phyloP scores from a whole-genome alignment of 768 basidiomycete genomes.

The Lactifluus rugatus region DNA sequence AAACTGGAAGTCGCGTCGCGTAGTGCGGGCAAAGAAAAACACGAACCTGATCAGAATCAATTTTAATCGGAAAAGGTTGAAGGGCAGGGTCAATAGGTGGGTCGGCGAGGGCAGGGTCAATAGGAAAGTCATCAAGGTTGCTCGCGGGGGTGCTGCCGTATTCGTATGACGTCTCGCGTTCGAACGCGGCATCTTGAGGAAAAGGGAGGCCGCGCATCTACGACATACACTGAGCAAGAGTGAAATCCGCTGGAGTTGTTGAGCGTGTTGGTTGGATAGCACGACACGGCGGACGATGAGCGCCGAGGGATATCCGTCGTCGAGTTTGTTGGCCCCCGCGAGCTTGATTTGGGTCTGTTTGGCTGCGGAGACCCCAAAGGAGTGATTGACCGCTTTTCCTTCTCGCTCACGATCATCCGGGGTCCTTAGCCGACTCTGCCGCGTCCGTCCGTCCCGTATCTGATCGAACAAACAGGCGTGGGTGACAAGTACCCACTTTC shows the following conservation, averaged over 20 bases:
- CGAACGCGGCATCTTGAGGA: slow-evolving; percentile 36
- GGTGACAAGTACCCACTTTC: no score
- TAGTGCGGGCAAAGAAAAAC: slow-evolving; percentile 7
- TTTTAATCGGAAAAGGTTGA: slow-evolving; percentile 24
- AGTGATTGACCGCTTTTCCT: not conserved
- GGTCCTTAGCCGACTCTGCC: slow-evolving; percentile 5
- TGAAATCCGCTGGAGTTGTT: not conserved
- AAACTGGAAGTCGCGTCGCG: slow-evolving; percentile 18
- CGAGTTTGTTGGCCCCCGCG: slow-evolving; percentile 17
- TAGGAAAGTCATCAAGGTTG: slow-evolving; percentile 55
- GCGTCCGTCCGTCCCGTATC: no score
- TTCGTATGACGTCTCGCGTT: slow-evolving; percentile 51
- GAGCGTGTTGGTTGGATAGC: not conserved
- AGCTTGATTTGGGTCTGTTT: slow-evolving; percentile 20
- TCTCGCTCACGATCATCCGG: not conserved
- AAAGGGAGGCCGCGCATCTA: slow-evolving; percentile 57
- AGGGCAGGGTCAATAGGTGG: slow-evolving; percentile 46
- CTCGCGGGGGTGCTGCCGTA: slow-evolving; percentile 49
- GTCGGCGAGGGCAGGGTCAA: slow-evolving; percentile 64
- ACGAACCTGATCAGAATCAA: slow-evolving; percentile 32
- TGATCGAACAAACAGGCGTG: no score
- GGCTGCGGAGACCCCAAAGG: slow-evolving; percentile 7
- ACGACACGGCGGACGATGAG: slow-evolving; percentile 8
- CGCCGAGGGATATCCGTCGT: slow-evolving; percentile 15
- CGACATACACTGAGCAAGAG: slow-evolving; percentile 6